Percentiles rank a stretch among this genome's conserved stretches.
Evolutionary conservation across 139 green algal species (phyloP).

Genomic region (Desmodesmus armatus): DNA sequence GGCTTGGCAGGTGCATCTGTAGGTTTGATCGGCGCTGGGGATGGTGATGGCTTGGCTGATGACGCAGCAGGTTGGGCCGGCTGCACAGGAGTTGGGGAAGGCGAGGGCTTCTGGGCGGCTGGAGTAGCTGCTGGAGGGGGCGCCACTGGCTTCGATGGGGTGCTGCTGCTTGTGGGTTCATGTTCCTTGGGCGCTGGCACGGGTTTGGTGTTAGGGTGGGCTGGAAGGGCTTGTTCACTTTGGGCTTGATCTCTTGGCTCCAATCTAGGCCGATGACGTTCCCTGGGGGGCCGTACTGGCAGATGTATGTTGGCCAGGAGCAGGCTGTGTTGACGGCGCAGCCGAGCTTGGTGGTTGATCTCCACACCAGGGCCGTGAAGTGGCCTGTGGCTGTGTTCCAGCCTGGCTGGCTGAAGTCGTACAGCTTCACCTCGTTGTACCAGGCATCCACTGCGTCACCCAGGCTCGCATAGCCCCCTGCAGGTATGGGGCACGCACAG

Average conservation of each 20-base stretch:
- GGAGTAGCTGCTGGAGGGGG: no score
- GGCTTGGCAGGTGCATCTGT: background rate
- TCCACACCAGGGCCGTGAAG: constrained; percentile 47
- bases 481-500: no score
- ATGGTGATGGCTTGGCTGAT: no score
- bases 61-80: no score
- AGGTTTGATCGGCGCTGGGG: no score
- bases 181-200: no score
- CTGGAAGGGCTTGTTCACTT: background rate
- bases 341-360: constrained; percentile 19
- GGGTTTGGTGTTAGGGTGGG: background rate
- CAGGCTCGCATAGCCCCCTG: constrained; percentile 47
- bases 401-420: constrained; percentile 22
- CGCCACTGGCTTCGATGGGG: background rate
- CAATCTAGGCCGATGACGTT: constrained; percentile 40
- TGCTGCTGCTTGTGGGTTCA: background rate
- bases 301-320: constrained; percentile 32
- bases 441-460: constrained; percentile 44
- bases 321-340: constrained; percentile 40
- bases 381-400: constrained; percentile 24
- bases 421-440: constrained; percentile 53
- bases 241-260: constrained; percentile 19
- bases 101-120: no score
- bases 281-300: constrained; percentile 45
- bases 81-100: no score